Evolutionary conservation across 139 green algal genomes (phyloP).

Genomic region (Volvox africanus): DNA sequence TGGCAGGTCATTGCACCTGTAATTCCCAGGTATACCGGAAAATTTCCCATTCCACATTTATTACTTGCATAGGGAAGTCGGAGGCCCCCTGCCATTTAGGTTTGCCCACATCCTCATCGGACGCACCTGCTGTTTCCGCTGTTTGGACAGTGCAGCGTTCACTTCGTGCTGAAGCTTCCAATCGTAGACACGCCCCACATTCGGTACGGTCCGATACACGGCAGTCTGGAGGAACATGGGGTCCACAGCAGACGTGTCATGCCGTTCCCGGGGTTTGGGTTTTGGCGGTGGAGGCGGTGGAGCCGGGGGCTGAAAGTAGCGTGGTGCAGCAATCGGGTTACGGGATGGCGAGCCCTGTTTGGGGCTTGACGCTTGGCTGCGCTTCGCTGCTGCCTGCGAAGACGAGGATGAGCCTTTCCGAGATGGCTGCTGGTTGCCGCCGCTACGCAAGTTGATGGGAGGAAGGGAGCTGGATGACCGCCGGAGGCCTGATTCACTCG

Average conservation of each 20-base stretch:
- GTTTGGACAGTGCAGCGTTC: conserved; percentile 22
- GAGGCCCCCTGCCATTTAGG: too few species aligned
- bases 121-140: conserved; percentile 38
- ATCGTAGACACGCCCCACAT: conserved; percentile 40
- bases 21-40: too few species aligned
- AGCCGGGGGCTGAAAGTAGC: conserved; percentile 12
- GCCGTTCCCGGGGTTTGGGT: conserved; percentile 15
- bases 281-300: conserved; percentile 10
- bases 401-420: not conserved
- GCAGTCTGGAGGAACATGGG: conserved; percentile 32
- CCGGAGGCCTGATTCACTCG: not conserved
- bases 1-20: too few species aligned
- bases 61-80: too few species aligned
- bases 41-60: too few species aligned
- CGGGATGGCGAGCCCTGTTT: not conserved
- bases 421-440: not conserved
- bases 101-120: too few species aligned
- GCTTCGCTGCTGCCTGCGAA: not conserved
- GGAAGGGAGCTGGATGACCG: not conserved
- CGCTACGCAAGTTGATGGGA: conserved; percentile 21
- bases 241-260: conserved; percentile 5
- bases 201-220: conserved; percentile 18
- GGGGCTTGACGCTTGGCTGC: not conserved
- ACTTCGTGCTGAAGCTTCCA: conserved; percentile 43
- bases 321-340: not conserved